These are phyloP conservation scores for Fomes fomentarius DNA, from an alignment of 1,284 basidiomycete species.

Conservation along the genomic window DNA sequence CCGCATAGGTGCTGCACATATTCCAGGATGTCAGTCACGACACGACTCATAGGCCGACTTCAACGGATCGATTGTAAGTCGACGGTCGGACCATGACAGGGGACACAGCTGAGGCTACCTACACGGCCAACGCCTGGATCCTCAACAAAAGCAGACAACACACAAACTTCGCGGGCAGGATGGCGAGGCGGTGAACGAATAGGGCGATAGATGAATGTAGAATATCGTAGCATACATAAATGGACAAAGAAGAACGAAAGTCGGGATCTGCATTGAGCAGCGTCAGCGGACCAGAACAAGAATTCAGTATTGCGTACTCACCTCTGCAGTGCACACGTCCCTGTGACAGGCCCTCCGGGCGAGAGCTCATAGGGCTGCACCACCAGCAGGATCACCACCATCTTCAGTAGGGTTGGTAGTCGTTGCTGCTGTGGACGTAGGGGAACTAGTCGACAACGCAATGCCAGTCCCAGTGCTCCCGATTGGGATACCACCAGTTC, in stretches of 20 bases:
- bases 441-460: background rate
- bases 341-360: too few relatives aligned
- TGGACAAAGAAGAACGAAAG: background rate
- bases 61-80: background rate
- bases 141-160: background rate
- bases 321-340: background rate
- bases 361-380: background rate
- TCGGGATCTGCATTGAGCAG: background rate
- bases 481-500: too few relatives aligned
- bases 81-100: too few relatives aligned
- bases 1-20: too few relatives aligned
- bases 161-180: too few relatives aligned
- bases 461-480: background rate
- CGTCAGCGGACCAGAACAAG: background rate
- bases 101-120: background rate
- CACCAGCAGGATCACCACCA: background rate
- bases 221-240: conserved; percentile 10
- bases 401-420: background rate
- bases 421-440: background rate
- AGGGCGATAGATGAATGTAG: background rate
- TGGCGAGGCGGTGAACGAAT: background rate
- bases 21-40: too few relatives aligned
- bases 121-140: background rate
- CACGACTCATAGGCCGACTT: too few relatives aligned
- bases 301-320: background rate